Evolutionary conservation across 2,329 filamentous ascomycete species (phyloP).

Genomic region (Ophioceras dolichostomum): DNA sequence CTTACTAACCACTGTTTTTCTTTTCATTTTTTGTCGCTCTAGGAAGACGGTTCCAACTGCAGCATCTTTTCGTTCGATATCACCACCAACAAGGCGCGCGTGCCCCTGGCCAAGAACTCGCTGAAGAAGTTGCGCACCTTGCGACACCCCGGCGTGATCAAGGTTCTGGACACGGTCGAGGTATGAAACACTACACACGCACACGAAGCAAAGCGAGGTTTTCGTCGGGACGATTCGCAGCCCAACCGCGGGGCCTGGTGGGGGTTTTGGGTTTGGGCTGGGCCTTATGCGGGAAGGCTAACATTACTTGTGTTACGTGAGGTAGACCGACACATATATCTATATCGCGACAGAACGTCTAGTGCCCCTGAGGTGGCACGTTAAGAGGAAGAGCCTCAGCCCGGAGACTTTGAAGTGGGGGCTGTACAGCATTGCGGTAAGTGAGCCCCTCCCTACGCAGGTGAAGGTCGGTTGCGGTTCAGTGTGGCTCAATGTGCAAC

Average conservation of each 20-base stretch:
- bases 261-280: no score
- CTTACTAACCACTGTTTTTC: not conserved
- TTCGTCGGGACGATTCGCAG: no score
- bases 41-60: constrained; percentile 92
- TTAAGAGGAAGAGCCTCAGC: constrained; percentile 74
- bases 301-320: no score
- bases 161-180: constrained; percentile 89
- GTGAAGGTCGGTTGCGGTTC: no score
- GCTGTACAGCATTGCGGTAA: constrained; percentile 69
- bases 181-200: no score
- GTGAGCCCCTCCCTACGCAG: not conserved
- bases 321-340: constrained; percentile 83
- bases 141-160: constrained; percentile 88
- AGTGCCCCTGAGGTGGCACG: constrained; percentile 77
- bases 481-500: no score
- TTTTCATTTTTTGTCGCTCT: no score
- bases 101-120: constrained; percentile 86
- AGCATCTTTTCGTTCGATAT: constrained; percentile 97
- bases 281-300: no score
- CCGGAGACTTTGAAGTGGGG: constrained; percentile 97
- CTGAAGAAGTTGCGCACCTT: constrained; percentile 87
- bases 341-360: constrained; percentile 93
- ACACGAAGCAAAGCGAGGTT: no score
- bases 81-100: constrained; percentile 66
- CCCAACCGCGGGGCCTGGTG: no score